phyloP scores from a whole-genome alignment of 2,329 filamentous ascomycete genomes.

The Trichoderma sp. region DNA sequence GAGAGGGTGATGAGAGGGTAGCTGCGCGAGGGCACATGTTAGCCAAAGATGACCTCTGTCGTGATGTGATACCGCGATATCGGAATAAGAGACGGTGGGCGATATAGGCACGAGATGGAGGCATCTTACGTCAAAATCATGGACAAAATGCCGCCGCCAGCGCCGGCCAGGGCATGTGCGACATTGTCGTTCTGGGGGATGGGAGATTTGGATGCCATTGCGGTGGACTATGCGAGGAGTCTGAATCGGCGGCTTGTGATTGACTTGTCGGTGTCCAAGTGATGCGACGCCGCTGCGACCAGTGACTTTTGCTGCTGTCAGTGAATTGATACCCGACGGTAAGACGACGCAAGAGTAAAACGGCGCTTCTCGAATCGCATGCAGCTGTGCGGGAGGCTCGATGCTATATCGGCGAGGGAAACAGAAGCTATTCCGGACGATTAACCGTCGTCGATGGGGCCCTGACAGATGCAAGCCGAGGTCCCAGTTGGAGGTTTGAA shows the following conservation, averaged over 20 bases:
- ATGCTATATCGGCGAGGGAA: conserved; percentile 1
- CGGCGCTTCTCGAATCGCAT: not conserved
- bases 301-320: not conserved
- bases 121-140: conserved; percentile 81
- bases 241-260: not conserved
- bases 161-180: conserved; percentile 87
- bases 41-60: not conserved
- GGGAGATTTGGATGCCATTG: conserved; percentile 53
- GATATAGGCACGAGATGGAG: not conserved
- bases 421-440: not conserved
- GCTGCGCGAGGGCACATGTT: conserved; percentile 41
- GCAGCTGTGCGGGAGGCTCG: not conserved
- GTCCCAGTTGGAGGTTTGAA: conserved; percentile 3
- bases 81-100: not conserved
- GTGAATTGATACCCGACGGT: not conserved
- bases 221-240: not conserved
- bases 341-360: not conserved
- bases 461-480: conserved; percentile 19
- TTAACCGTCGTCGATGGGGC: conserved; percentile 6
- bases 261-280: not conserved
- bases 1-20: conserved; percentile 97
- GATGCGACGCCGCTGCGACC: not conserved
- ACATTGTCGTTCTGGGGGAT: conserved; percentile 93
- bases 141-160: conserved; percentile 88
- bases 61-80: not conserved